A percentile compares a stretch with the other conserved stretches of the same genome.
Evolutionary conservation across 164 flowering plant species (phyloP).

Genomic region (Kingdonia uniflora): DNA sequence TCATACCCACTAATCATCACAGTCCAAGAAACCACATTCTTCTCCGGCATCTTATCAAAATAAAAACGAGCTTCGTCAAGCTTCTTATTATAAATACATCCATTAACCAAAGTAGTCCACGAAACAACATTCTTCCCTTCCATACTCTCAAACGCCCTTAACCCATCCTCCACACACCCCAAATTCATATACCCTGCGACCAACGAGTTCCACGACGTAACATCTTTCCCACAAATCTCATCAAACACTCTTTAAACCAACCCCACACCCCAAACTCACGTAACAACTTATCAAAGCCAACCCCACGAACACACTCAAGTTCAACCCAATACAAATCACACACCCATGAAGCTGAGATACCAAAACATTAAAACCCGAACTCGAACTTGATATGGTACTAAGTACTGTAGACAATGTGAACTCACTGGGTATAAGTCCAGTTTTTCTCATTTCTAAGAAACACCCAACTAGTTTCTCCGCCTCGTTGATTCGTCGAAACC

Average conservation of each 20-base stretch:
- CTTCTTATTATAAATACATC: constrained; percentile 30
- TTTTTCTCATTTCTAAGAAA: constrained; percentile 29
- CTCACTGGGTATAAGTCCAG: constrained; percentile 29
- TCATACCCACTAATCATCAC: too few species aligned
- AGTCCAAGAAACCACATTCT: too few species aligned
- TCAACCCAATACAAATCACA: constrained; percentile 23
- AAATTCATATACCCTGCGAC: constrained; percentile 40
- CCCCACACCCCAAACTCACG: constrained; percentile 18
- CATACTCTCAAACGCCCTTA: constrained; percentile 32
- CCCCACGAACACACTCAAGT: constrained; percentile 29
- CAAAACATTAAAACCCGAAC: constrained; percentile 19
- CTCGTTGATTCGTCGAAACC: constrained; percentile 23
- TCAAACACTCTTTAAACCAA: constrained; percentile 31
- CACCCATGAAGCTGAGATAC: constrained; percentile 50
- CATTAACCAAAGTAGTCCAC: constrained; percentile 49
- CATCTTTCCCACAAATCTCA: constrained; percentile 32
- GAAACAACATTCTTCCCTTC: constrained; percentile 35
- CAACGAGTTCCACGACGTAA: constrained; percentile 38
- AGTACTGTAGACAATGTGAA: constrained; percentile 37
- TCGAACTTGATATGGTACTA: constrained; percentile 19
- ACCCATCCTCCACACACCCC: constrained; percentile 27
- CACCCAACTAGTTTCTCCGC: constrained; percentile 13
- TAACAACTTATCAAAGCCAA: constrained; percentile 50
- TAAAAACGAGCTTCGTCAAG: constrained; percentile 26
- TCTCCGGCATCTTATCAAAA: too few species aligned